Evolutionary conservation across 768 basidiomycete genomes (phyloP), one percentile per base, ranked within the genome.

Genomic region (Coprinopsis marcescibilis): DNA sequence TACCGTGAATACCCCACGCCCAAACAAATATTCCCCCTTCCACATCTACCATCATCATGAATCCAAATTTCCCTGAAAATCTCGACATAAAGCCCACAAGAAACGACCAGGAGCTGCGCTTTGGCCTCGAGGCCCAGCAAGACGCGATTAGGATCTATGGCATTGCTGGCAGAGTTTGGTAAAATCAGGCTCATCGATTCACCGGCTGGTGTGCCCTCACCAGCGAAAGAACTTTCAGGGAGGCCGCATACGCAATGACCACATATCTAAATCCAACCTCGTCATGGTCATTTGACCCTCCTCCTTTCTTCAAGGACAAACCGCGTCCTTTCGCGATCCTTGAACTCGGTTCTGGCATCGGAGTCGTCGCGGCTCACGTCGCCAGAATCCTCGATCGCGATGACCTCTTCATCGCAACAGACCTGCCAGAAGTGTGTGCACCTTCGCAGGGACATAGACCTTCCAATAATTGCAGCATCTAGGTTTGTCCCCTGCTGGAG

Each of bases 101-200:
- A 35, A 8, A 25, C 2, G 41, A 35, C 14, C 41, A 53, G 35
- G 55, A 61, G 10, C 51, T 52, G 14, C 41, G 46, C 5, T 75
- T 70, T 55, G 61, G 65, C 19, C 39, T 51, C 6, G 41, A 53
- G 25, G 68, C 69, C 3, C 85, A 86, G 60, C 66, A 66, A 47
- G 61, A 69, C 13, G 78, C 84, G 4, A 92, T 92, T 45, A 63
- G 70, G 13, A 68, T 67, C 54, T 90, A 85, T 59, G 89, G 89
- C 3, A 92, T 93, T 46, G 90, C 89, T 6, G 87, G 89, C 25
- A 72, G 86, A 63, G 80, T 93, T 38, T 92, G 89, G 90, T 87
- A 70, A 69, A 58, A 52, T 43, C 43, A 43, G 38, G 49, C 43
- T 23, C 23, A 23, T 11, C 30, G 21, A 11, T 42, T 43, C 52